Base-by-base conservation (phyloP, 805 yeast species). In the Ogataea trehaloabstinens region DNA sequence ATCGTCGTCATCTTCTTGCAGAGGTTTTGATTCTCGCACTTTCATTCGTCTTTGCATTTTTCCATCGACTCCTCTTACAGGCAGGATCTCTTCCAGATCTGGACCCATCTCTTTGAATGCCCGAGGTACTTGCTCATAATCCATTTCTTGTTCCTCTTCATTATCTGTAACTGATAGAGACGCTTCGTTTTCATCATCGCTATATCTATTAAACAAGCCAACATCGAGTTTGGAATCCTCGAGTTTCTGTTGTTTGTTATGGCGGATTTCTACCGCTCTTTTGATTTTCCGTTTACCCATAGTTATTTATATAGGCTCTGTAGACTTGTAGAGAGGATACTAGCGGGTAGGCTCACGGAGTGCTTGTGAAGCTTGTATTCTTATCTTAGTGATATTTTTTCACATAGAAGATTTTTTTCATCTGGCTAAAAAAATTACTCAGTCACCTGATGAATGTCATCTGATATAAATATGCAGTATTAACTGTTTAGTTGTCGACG, bases 41-140 rank as follows among this genome's bases (percentile, higher is more conserved):
- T 42, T 12, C 46, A 35, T 11, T 40, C 43, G 10, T 32, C 48
- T 29, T 48, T 82, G 77, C n/a, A 91, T 68, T 37, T 68, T 73
- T 38, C 96, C 96, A 45, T 79, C 86, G 12, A 72, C 70, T 4
- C 71, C 67, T 52, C 83, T 85, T 38, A 90, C 85, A 1, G 98
- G 98, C 39, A 91, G 70, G 8, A 84, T 82, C 56, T 85, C 96
- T 4, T 74, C 71, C 35, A 60, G 36, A 4, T 67, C 70, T 4
- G 66, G 68, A 5, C 68, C 71, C 8, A 63, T 64, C 10, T 67
- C 61, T 15, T 63, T 63, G 46, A 78, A 62, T 3, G 60, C 52
- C 59, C 98, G 74, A 2, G 96, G 95, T 40, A 58, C 64, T 48
- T 70, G 62, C 57, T 90, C 98, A 52, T 87, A 89, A 39, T 78